Percentiles rank a stretch among this genome's conserved stretches.
Evolutionary conservation across 139 green algal species (phyloP).

Genomic region (Prasinococcaceae sp.): DNA sequence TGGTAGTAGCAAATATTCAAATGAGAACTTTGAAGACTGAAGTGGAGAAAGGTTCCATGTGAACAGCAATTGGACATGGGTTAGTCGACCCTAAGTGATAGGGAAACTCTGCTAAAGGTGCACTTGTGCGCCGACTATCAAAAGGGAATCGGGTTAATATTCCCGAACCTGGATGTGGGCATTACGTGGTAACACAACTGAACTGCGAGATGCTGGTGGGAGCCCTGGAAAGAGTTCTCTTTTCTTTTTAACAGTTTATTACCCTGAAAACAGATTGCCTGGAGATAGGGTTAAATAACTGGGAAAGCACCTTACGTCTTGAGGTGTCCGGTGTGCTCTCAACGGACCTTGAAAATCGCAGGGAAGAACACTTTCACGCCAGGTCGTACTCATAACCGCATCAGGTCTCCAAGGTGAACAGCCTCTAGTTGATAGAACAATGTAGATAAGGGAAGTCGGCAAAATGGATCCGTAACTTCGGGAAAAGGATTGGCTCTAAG

Average conservation of each 20-base stretch:
- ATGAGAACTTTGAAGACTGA: conserved; percentile 86
- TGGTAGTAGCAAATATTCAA: conserved; percentile 92
- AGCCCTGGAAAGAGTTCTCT: conserved; percentile 81
- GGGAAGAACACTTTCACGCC: conserved; percentile 54
- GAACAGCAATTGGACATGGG: conserved; percentile 90
- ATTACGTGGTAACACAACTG: conserved; percentile 65
- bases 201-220: conserved; percentile 63
- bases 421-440: conserved; percentile 89
- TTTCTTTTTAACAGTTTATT: conserved; percentile 83
- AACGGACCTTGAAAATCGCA: conserved; percentile 77
- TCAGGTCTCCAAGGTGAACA: conserved; percentile 93
- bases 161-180: conserved; percentile 74
- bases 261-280: conserved; percentile 71
- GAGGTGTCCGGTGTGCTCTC: conserved; percentile 64
- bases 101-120: conserved; percentile 66
- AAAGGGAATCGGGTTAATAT: conserved; percentile 90
- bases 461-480: conserved; percentile 92
- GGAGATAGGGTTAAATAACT: conserved; percentile 70
- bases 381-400: conserved; percentile 88
- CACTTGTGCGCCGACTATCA: conserved; percentile 54
- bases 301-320: conserved; percentile 72
- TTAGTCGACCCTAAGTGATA: conserved; percentile 87
- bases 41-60: conserved; percentile 87
- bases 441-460: conserved; percentile 93
- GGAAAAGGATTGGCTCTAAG: conserved; percentile 91